Evolutionary conservation across 75 land plant genomes (phyloP), one percentile per base, ranked within the genome.

Genomic region (Cunninghamia lanceolata): DNA sequence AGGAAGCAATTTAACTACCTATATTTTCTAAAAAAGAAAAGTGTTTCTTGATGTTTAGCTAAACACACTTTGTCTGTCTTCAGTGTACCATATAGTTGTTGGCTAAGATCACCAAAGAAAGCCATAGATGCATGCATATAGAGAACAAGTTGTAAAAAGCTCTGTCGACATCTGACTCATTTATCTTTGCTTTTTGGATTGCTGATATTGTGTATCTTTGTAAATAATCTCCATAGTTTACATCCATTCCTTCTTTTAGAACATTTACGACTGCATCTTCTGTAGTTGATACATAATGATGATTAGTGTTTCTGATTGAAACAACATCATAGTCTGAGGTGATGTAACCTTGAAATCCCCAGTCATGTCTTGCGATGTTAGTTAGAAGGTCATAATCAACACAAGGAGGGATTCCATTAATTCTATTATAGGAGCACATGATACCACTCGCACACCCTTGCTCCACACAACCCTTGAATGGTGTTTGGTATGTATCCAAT

Each of bases 81-180:
- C 1, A 96, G 88, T 19, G 85, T 46, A 15, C 96, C 98, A 63
- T 81, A 93, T 4, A 46, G 86, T 34, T 59, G 93, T 1, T 82
- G 36, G 11, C n/a, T 88, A 14, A 93, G 96, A 30, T 91, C 82
- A 2, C 98, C 96, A 87, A 94, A 88, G 86, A 98, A 98, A 42
- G 88, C 5, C 99, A 99, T 39, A 98, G 93, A n/a, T 95, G 88
- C 93, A 98, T 93, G 86, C 95, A 91, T 21, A 96, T 73, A 0
- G 94, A 63, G 87, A 94, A 95, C 50, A 94, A 93, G 85, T 98
- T 96, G 86, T 66, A 83, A 25, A 98, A 93, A 35, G 99, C 91
- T 35, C 21, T 47, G 75, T 91, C 88, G 17, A 86, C 76, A 21
- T 76, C 63, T 52, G 86, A 79, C 17, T 78, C 85, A 39, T 83